Evolutionary conservation across 2,329 filamentous ascomycete species (phyloP).

Genomic region (Amphichorda felina): DNA sequence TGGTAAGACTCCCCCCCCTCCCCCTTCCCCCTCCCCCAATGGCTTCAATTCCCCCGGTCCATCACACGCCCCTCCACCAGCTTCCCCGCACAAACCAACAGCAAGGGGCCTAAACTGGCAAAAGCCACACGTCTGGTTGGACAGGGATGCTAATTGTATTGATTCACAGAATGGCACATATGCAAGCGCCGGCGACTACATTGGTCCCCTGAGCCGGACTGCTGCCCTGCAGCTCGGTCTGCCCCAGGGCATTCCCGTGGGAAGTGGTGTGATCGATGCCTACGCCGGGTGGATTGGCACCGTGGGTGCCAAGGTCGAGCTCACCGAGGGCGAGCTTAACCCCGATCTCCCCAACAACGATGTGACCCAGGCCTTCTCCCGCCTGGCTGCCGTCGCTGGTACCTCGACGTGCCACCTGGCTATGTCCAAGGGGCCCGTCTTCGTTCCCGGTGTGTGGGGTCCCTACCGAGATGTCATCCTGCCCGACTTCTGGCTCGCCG

Average conservation of each 20-base stretch:
- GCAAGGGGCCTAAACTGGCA: too few species aligned
- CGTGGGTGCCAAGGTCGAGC: slow-evolving; percentile 88
- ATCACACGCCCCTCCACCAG: background rate
- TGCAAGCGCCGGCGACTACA: slow-evolving; percentile 81
- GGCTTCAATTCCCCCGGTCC: background rate
- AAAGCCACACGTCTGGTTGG: background rate
- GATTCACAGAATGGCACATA: slow-evolving; percentile 71
- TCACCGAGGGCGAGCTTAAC: slow-evolving; percentile 54
- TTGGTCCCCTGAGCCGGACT: slow-evolving; percentile 73
- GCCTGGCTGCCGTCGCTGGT: slow-evolving; percentile 86
- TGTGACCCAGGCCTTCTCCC: slow-evolving; percentile 82
- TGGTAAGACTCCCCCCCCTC: slow-evolving; percentile 54
- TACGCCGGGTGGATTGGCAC: slow-evolving; percentile 99
- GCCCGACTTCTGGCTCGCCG: slow-evolving; percentile 90
- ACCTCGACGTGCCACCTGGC: slow-evolving; percentile 96
- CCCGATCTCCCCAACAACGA: slow-evolving; percentile 64
- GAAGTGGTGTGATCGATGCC: slow-evolving; percentile 93
- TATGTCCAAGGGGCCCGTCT: slow-evolving; percentile 87
- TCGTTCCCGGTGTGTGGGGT: slow-evolving; percentile 93
- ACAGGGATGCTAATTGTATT: background rate
- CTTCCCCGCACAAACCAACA: too few species aligned
- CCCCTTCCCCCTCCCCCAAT: background rate
- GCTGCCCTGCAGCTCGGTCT: slow-evolving; percentile 77
- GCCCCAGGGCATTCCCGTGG: slow-evolving; percentile 77
- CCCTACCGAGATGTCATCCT: slow-evolving; percentile 91